Percentiles rank a stretch among this genome's conserved stretches.
phyloP scores from a whole-genome alignment of 495 filamentous ascomycete species.

The Immersiella caudata region DNA sequence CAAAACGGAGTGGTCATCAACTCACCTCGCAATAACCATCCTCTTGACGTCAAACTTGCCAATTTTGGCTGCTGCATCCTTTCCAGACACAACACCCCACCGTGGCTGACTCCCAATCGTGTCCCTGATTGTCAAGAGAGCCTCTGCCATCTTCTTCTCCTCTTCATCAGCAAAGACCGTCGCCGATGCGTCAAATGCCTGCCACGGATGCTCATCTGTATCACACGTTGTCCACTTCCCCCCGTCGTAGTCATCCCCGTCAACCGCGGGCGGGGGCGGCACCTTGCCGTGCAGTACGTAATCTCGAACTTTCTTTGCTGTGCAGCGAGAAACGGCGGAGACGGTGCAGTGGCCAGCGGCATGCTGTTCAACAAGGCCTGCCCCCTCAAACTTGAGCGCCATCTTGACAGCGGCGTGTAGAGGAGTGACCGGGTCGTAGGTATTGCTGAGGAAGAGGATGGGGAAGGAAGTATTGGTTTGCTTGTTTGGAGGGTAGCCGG shows the following conservation, averaged over 20 bases:
- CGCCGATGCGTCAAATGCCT: neutral
- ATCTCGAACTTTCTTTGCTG: conserved; percentile 38
- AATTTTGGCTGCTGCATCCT: neutral
- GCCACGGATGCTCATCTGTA: conserved; percentile 43
- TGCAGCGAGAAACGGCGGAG: conserved; percentile 43
- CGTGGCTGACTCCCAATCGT: neutral
- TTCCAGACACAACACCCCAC: neutral
- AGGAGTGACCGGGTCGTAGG: conserved; percentile 63
- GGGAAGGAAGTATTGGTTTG: conserved; percentile 57
- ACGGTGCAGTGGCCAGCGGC: conserved; percentile 50
- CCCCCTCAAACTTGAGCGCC: conserved; percentile 49
- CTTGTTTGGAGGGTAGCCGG: neutral
- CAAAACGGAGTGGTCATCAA: neutral
- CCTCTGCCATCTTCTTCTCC: neutral
- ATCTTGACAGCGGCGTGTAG: conserved; percentile 54
- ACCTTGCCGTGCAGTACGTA: conserved; percentile 47
- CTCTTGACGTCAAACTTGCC: neutral
- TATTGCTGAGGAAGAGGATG: conserved; percentile 62
- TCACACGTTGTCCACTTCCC: conserved; percentile 46
- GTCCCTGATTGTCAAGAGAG: neutral
- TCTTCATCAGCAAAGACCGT: neutral
- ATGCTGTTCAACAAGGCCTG: conserved; percentile 51
- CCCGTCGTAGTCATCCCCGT: conserved; percentile 28
- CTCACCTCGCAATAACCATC: neutral
- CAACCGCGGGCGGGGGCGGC: conserved; percentile 40